Evolutionary conservation across 129 eudicot genomes (phyloP), one percentile per base, ranked within the genome.

Genomic region (Pulicaria dysenterica): DNA sequence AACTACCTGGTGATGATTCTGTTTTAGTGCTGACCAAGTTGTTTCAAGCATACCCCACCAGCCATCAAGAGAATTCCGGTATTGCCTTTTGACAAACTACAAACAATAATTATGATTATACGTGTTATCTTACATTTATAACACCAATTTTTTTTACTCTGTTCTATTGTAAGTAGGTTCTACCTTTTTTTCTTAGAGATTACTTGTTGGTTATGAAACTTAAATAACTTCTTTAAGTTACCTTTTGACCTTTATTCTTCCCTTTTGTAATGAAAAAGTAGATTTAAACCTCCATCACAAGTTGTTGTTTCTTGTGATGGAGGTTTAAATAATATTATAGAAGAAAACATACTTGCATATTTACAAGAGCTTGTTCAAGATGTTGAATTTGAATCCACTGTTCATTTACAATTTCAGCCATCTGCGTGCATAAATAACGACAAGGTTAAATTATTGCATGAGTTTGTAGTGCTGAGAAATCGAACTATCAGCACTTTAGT

Each of bases 321-420:
- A n/a, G n/a, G n/a, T n/a, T n/a, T n/a, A n/a, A n/a, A 3, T 42
- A 48, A 11, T 43, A 24, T 5, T 19, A 55, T 13, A n/a, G 24
- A 62, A 42, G 51, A 65, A 56, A 7, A 39, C 24, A 79, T 87
- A 90, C 98, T 78, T 93, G 76, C 9, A 85, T 73, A 73, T 82
- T 86, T 80, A 87, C 84, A 80, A 87, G 84, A 67, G 98, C 96
- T 80, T 89, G 98, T 68, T 93, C 98, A 65, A 89, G 96, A 66
- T 84, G 91, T 79, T 87, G 96, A 67, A 93, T 69, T 69, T 93
- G 96, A 80, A 84, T 87, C 98, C 98, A 93, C 44, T 85, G 92
- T 83, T 93, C 95, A 51, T 83, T 73, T 64, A 93, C 92, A 68
- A 93, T 79, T 55, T 68, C 86, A 67, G 83, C 66, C 87, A 85